These are phyloP conservation scores for Trypethelium eluteriae DNA, from an alignment of 495 filamentous ascomycete genomes.

Conservation along the genomic window DNA sequence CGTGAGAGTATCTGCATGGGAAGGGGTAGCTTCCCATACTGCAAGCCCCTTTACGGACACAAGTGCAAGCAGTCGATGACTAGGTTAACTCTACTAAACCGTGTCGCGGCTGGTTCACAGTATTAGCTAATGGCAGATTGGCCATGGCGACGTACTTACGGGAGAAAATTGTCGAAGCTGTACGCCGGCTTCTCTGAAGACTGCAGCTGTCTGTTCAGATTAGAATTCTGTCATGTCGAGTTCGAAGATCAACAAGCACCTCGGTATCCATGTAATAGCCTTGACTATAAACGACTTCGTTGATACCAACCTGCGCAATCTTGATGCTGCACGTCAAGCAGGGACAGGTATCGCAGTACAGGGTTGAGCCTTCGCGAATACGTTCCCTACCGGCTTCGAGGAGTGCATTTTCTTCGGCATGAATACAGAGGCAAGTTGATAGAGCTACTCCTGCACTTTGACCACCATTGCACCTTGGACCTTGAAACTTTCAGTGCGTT, in stretches of 20 bases:
- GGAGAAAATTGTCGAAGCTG: slow-evolving; percentile 72
- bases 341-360: slow-evolving; percentile 96
- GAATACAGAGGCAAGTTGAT: slow-evolving; percentile 83
- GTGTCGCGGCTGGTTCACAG: slow-evolving; percentile 9
- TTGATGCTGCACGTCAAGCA: slow-evolving; percentile 99
- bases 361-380: slow-evolving; percentile 64
- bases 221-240: not conserved
- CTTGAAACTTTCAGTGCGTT: slow-evolving; percentile 28
- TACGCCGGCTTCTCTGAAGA: slow-evolving; percentile 70
- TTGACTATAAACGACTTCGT: slow-evolving; percentile 88
- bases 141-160: slow-evolving; percentile 43
- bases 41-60: not conserved
- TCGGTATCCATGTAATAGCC: slow-evolving; percentile 85
- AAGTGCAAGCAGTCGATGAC: not conserved
- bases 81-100: slow-evolving; percentile 9
- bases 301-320: slow-evolving; percentile 90
- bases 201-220: slow-evolving; percentile 55
- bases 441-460: slow-evolving; percentile 62
- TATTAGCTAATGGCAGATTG: not conserved
- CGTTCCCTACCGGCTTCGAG: slow-evolving; percentile 89
- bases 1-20: too few relatives aligned
- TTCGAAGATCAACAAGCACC: slow-evolving; percentile 30
- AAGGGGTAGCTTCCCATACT: too few relatives aligned
- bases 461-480: slow-evolving; percentile 68
- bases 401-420: slow-evolving; percentile 94